Evolutionary conservation across 2,329 filamentous ascomycete species (phyloP).

Genomic region (Fusarium metavorans): DNA sequence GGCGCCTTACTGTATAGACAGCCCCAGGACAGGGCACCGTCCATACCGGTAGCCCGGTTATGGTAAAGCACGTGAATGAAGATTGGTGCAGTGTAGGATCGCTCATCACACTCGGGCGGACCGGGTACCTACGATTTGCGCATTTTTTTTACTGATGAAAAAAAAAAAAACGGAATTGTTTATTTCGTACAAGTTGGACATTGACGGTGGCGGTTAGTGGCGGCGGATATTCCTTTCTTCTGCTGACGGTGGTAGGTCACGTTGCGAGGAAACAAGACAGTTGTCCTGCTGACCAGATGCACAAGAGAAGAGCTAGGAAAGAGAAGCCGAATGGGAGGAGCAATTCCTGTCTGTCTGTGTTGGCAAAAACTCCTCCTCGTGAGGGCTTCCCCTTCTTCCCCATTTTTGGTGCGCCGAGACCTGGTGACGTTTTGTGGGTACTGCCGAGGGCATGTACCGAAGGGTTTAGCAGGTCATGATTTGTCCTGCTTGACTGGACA

Average conservation of each 20-base stretch:
- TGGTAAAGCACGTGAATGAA: conserved; percentile 1
- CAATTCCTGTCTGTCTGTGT: neutral
- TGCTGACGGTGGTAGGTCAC: neutral
- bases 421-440: conserved; percentile 15
- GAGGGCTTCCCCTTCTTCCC: neutral
- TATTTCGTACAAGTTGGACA: neutral
- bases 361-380: neutral
- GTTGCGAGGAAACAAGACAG: neutral
- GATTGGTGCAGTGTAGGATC: neutral
- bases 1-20: neutral
- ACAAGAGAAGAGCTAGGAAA: neutral
- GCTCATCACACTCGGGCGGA: conserved; percentile 12
- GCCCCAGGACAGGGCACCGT: neutral
- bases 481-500: conserved; percentile 14
- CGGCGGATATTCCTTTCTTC: neutral
- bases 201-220: neutral
- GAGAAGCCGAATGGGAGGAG: conserved; percentile 2
- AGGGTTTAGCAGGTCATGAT: neutral
- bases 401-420: neutral
- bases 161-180: conserved; percentile 2
- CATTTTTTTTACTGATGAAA: neutral
- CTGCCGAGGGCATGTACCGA: conserved; percentile 22
- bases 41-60: conserved; percentile 3
- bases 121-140: conserved; percentile 16
- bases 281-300: neutral